phyloP scores from a whole-genome alignment of 176 grass and related monocot genomes.

The Paspalum vaginatum region DNA sequence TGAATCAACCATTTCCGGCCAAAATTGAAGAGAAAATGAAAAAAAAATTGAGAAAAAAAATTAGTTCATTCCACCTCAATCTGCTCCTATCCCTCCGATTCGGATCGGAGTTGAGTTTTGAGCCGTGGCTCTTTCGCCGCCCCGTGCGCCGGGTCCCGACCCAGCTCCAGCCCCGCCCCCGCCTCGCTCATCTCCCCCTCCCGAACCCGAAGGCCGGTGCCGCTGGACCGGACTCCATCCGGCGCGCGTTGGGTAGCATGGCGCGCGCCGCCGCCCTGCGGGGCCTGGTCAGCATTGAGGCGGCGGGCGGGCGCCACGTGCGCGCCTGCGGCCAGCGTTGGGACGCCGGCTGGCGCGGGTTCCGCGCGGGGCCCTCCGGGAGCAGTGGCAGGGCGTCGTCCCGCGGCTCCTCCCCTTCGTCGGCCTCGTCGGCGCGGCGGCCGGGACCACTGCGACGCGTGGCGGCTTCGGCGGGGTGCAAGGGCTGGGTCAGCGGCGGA shows the following conservation, averaged over 20 bases:
- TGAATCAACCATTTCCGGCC: too few relatives aligned
- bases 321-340: constrained; percentile 42
- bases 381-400: constrained; percentile 42
- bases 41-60: too few relatives aligned
- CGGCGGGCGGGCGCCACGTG: constrained; percentile 38
- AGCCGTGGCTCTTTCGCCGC: neutral
- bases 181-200: constrained; percentile 3
- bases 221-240: neutral
- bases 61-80: too few relatives aligned
- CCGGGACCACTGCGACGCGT: constrained; percentile 23
- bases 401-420: constrained; percentile 33
- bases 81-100: too few relatives aligned
- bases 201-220: neutral
- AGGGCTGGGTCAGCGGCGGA: constrained; percentile 49
- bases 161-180: neutral
- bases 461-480: constrained; percentile 27
- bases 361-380: constrained; percentile 28
- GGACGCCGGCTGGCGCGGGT: constrained; percentile 48
- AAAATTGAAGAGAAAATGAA: too few relatives aligned
- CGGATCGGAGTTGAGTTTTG: too few relatives aligned
- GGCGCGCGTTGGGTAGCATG: constrained; percentile 47
- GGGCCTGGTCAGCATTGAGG: constrained; percentile 55
- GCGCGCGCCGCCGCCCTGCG: constrained; percentile 57
- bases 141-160: neutral
- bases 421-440: constrained; percentile 24